A percentile compares a stretch with the other conserved stretches of the same genome.
phyloP scores from a whole-genome alignment of 2,329 filamentous ascomycete species.

The Claviceps sp. region DNA sequence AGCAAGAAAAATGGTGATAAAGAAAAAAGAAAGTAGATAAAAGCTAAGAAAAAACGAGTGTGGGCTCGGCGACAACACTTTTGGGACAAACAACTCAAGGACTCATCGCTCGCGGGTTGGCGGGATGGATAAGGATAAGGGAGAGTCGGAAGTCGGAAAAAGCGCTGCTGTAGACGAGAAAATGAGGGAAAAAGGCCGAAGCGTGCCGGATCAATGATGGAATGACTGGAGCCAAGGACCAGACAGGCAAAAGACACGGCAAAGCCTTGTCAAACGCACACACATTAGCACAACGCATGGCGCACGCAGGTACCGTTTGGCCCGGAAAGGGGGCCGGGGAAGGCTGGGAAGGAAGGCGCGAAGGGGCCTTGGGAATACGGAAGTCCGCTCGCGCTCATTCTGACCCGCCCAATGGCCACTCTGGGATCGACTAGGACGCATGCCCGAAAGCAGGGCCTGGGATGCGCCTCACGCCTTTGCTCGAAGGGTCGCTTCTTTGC shows the following conservation, averaged over 20 bases:
- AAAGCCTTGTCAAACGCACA: not conserved
- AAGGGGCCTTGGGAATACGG: not conserved
- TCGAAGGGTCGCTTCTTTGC: too few relatives aligned
- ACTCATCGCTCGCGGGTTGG: not conserved
- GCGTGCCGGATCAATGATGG: not conserved
- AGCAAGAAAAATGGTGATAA: not conserved
- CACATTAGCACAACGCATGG: not conserved
- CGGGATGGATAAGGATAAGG: not conserved
- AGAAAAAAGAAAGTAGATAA: not conserved
- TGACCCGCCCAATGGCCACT: too few relatives aligned
- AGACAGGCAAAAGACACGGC: not conserved
- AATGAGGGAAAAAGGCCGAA: not conserved
- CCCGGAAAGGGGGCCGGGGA: not conserved
- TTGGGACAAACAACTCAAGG: not conserved
- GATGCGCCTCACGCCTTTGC: too few relatives aligned
- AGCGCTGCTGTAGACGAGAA: not conserved
- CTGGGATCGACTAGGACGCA: too few relatives aligned
- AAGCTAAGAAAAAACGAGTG: not conserved
- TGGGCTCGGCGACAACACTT: not conserved
- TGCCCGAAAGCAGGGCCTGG: too few relatives aligned
- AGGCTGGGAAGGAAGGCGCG: not conserved
- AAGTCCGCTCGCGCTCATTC: not conserved
- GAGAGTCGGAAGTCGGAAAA: not conserved
- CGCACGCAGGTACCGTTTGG: constrained; percentile 3
- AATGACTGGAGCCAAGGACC: not conserved